These are phyloP conservation scores for Erysimum cheiranthoides DNA, from an alignment of 345 rosid species.

Conservation along the genomic window DNA sequence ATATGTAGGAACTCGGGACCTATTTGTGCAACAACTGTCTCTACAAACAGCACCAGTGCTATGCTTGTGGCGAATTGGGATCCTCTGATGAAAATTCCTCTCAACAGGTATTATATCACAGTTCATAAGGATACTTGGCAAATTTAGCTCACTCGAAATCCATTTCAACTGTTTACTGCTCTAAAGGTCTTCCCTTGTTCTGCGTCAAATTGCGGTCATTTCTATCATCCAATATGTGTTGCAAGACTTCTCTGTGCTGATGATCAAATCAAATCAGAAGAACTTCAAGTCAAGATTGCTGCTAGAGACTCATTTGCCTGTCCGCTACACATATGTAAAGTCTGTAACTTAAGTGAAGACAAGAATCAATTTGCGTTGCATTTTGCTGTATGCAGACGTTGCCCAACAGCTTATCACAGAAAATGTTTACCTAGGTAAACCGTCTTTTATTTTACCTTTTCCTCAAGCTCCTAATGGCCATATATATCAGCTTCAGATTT, in stretches of 20 bases:
- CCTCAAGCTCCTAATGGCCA: constrained; percentile 18
- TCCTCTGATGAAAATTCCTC: constrained; percentile 55
- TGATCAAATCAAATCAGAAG: constrained; percentile 50
- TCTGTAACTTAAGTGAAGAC: constrained; percentile 60
- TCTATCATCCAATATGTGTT: constrained; percentile 74
- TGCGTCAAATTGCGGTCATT: constrained; percentile 72
- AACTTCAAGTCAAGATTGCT: constrained; percentile 49
- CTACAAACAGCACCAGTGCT: constrained; percentile 69
- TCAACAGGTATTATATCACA: constrained; percentile 57
- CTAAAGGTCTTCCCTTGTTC: constrained; percentile 70
- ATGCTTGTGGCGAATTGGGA: constrained; percentile 71
- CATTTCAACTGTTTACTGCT: constrained; percentile 19
- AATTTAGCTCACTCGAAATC: constrained; percentile 8
- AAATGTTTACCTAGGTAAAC: constrained; percentile 72
- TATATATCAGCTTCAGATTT: constrained; percentile 13
- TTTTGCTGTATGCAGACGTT: constrained; percentile 77
- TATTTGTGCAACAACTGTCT: constrained; percentile 65
- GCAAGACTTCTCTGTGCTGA: constrained; percentile 54
- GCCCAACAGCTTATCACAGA: constrained; percentile 75
- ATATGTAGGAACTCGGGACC: constrained; percentile 53
- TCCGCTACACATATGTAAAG: constrained; percentile 66
- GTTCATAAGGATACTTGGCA: not conserved
- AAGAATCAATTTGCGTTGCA: constrained; percentile 51
- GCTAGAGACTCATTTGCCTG: constrained; percentile 66
- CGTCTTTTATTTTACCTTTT: constrained; percentile 12